phyloP scores from a whole-genome alignment of 805 yeast species.

The Zygosaccharomyces pseudorouxii region DNA sequence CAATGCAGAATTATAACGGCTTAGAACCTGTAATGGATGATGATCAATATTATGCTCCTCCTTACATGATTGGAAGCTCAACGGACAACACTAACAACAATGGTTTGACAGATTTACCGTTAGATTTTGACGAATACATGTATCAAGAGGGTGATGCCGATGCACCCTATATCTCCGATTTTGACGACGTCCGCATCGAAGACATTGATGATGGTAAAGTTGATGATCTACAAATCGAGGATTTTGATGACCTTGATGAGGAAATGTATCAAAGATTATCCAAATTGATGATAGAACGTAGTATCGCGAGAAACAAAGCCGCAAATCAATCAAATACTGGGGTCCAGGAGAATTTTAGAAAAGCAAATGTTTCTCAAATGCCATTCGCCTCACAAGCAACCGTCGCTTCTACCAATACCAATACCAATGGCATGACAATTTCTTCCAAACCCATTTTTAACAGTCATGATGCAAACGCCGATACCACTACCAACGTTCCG shows the following conservation, averaged over 20 bases:
- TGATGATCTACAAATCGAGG: constrained; percentile 27
- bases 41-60: background rate
- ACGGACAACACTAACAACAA: constrained; percentile 2
- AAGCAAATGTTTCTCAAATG: background rate
- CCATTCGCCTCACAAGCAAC: background rate
- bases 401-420: background rate
- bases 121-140: constrained; percentile 9
- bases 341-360: background rate
- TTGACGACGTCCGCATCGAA: constrained; percentile 14
- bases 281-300: constrained; percentile 6
- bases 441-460: background rate
- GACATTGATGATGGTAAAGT: constrained; percentile 26
- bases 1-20: background rate
- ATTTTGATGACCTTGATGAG: constrained; percentile 32
- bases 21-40: background rate
- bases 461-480: no score
- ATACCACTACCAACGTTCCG: background rate
- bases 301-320: background rate
- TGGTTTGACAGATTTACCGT: constrained; percentile 8
- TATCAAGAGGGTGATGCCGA: constrained; percentile 14
- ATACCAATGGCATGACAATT: no score
- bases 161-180: background rate
- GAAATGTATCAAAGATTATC: constrained; percentile 29
- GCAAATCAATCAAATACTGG: background rate
- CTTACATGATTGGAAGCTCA: constrained; percentile 2